Evolutionary conservation across 139 green algal species (phyloP).

Genomic region (Chlorella ohadii): DNA sequence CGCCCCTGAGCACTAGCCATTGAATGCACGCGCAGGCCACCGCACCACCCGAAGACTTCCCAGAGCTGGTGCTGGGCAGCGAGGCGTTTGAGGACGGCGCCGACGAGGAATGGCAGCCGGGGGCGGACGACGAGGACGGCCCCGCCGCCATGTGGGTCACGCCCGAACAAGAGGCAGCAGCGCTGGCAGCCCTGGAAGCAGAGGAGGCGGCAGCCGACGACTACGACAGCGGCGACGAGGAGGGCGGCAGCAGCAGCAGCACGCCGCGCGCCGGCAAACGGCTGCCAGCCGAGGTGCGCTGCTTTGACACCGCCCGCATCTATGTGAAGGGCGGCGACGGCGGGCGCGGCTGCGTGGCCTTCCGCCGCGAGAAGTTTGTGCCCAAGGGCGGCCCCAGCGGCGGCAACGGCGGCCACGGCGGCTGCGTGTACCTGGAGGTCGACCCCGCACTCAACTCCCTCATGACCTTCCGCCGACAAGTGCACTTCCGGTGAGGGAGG

Average conservation of each 20-base stretch:
- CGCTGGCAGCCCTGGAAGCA: conserved; percentile 1
- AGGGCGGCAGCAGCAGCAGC: background rate
- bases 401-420: conserved; percentile 91
- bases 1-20: too few species aligned
- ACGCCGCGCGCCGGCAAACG: conserved; percentile 44
- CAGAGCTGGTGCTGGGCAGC: background rate
- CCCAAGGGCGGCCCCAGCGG: conserved; percentile 84
- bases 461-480: conserved; percentile 73
- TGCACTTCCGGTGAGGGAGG: conserved; percentile 57
- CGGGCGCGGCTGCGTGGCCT: conserved; percentile 94
- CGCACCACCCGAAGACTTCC: background rate
- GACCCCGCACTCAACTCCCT: conserved; percentile 83
- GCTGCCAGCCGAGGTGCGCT: conserved; percentile 87
- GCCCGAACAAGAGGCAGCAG: conserved; percentile 6
- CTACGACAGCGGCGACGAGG: background rate
- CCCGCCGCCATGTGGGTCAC: conserved; percentile 15
- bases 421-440: conserved; percentile 84
- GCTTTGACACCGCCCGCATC: conserved; percentile 95
- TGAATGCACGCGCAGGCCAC: background rate
- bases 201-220: background rate
- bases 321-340: conserved; percentile 92
- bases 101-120: background rate
- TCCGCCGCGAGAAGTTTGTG: conserved; percentile 97
- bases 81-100: conserved; percentile 12
- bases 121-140: conserved; percentile 3